phyloP scores from a whole-genome alignment of 2,329 filamentous ascomycete species.

The Stylonectria norvegica region DNA sequence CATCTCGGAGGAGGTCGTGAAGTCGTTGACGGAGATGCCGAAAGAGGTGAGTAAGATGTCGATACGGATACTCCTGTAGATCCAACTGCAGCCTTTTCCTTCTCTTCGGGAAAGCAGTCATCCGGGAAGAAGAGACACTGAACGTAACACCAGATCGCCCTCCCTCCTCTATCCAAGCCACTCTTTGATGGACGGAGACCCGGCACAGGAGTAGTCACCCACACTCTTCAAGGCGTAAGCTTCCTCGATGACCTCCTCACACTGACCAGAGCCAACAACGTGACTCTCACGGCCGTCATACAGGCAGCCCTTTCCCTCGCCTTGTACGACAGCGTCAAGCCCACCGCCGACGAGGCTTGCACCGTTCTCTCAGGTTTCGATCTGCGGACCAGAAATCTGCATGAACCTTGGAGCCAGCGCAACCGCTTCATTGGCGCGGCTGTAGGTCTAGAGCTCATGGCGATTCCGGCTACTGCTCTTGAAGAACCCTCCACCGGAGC shows the following conservation, averaged over 20 bases:
- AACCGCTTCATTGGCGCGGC: constrained; percentile 5
- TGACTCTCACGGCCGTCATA: constrained; percentile 3
- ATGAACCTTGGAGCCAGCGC: constrained; percentile 6
- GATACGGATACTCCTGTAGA: no score
- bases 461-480: constrained; percentile 2
- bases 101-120: no score
- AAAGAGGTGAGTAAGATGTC: constrained; percentile 4
- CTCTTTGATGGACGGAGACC: not conserved
- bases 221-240: not conserved
- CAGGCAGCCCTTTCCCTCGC: constrained; percentile 4
- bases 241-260: not conserved
- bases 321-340: constrained; percentile 1
- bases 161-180: constrained; percentile 3
- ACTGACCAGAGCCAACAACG: constrained; percentile 1
- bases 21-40: constrained; percentile 3
- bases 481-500: not conserved
- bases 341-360: constrained; percentile 1
- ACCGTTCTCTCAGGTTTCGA: constrained; percentile 5
- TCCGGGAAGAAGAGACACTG: no score
- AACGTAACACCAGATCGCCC: not conserved
- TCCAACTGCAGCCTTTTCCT: no score
- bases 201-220: constrained; percentile 1
- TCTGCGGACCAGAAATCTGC: constrained; percentile 4
- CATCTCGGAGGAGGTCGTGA: constrained; percentile 2
- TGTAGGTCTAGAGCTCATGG: constrained; percentile 8